These are phyloP conservation scores for Hemileia vastatrix DNA, from an alignment of 1,284 basidiomycete species.

Conservation along the genomic window DNA sequence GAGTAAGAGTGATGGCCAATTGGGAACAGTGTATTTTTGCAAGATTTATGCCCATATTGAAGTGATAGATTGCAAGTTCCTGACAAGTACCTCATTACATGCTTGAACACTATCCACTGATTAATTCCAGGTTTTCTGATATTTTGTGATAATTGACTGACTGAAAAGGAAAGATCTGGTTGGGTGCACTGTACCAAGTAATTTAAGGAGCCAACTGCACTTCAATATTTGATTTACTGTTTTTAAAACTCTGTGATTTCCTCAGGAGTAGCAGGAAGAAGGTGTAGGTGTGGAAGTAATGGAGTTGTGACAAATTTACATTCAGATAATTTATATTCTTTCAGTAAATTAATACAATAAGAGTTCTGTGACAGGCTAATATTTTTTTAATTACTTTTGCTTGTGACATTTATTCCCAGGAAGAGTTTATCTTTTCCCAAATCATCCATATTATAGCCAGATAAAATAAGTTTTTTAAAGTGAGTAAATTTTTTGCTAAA, in stretches of 20 bases:
- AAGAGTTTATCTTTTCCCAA: too few relatives aligned
- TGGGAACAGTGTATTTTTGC: too few relatives aligned
- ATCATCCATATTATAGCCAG: background rate
- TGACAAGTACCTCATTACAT: background rate
- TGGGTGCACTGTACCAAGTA: background rate
- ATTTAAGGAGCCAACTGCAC: background rate
- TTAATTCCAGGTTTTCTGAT: background rate
- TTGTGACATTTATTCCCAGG: too few relatives aligned
- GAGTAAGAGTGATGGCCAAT: too few relatives aligned
- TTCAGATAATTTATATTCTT: too few relatives aligned
- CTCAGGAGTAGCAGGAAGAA: background rate
- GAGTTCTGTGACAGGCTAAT: too few relatives aligned
- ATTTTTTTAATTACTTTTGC: too few relatives aligned
- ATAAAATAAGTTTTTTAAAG: background rate
- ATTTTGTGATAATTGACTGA: constrained; percentile 4
- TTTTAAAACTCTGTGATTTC: background rate
- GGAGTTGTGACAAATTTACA: background rate
- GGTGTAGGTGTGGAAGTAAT: background rate
- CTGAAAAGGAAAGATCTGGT: background rate
- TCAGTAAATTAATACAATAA: too few relatives aligned
- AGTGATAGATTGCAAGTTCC: too few relatives aligned
- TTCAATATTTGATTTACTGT: background rate
- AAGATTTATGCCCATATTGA: too few relatives aligned
- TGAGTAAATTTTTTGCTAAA: background rate
- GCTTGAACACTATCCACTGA: background rate